A percentile compares a stretch with the other conserved stretches of the same genome.
Conservation (phyloP, 177 flowering plant species). For the Tripterygium wilfordii region DNA sequence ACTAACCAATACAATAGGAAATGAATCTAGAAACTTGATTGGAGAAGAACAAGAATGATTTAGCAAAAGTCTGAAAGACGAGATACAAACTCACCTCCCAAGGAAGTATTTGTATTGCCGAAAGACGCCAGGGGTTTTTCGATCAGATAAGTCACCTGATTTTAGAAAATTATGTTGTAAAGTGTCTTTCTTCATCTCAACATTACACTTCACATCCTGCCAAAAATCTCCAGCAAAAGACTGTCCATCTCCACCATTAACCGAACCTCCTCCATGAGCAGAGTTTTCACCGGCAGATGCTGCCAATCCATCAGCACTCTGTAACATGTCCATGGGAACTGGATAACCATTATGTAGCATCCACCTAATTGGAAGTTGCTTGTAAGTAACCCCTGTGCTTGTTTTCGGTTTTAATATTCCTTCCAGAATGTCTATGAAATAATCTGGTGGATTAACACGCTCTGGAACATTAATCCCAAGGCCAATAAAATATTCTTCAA, state of each 20-base stretch:
- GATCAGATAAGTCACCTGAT: conserved; percentile 52
- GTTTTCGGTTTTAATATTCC: conserved; percentile 67
- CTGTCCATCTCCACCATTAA: conserved; percentile 21
- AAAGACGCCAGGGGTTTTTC: conserved; percentile 54
- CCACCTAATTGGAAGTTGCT: conserved; percentile 91
- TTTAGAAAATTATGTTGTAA: conserved; percentile 49
- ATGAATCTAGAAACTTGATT: background rate
- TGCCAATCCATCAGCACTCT: conserved; percentile 27
- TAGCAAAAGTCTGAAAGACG: too few relatives aligned
- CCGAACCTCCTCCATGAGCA: conserved; percentile 24
- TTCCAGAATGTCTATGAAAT: conserved; percentile 91
- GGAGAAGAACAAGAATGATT: too few relatives aligned
- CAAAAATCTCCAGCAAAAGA: conserved; percentile 75
- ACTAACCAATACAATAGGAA: too few relatives aligned
- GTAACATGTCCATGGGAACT: conserved; percentile 77
- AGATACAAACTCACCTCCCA: conserved; percentile 54
- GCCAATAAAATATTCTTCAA: conserved; percentile 79
- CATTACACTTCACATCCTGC: conserved; percentile 58
- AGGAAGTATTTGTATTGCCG: conserved; percentile 68
- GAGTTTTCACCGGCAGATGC: conserved; percentile 30
- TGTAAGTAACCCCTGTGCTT: conserved; percentile 37
- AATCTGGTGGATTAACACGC: conserved; percentile 91
- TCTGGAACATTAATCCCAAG: conserved; percentile 87
- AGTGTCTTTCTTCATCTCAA: conserved; percentile 49
- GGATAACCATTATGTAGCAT: conserved; percentile 90